Conservation (phyloP, 1,284 basidiomycete genomes). For the Cystodermella granulosa region DNA sequence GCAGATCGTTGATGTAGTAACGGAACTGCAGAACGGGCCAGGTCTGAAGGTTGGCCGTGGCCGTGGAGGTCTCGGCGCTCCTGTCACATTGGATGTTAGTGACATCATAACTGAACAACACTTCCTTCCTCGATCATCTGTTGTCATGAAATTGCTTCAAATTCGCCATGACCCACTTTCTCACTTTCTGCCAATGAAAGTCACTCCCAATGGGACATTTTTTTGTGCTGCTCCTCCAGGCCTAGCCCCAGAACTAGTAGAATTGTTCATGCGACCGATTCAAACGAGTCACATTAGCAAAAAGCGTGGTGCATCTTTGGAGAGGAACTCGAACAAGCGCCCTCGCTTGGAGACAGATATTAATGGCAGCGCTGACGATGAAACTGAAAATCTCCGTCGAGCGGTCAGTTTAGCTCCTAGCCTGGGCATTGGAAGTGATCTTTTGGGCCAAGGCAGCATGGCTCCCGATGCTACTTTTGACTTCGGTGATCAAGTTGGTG, state of each 20-base stretch:
- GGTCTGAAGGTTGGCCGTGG: conserved; percentile 53
- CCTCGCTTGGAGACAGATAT: conserved; percentile 49
- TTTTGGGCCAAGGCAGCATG: conserved; percentile 48
- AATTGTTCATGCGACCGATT: conserved; percentile 80
- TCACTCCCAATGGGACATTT: conserved; percentile 64
- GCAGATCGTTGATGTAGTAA: conserved; percentile 77
- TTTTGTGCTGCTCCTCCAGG: conserved; percentile 80
- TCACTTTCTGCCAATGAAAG: conserved; percentile 79
- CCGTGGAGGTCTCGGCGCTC: conserved; percentile 53
- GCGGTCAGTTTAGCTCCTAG: conserved; percentile 60
- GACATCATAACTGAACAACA: conserved; percentile 73
- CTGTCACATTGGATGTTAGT: conserved; percentile 62
- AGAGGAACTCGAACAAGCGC: conserved; percentile 59
- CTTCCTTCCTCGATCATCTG: conserved; percentile 77
- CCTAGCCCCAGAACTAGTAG: conserved; percentile 72
- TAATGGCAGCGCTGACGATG: conserved; percentile 41
- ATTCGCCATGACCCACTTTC: conserved; percentile 81
- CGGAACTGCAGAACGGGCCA: conserved; percentile 73
- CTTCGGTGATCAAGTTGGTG: conserved; percentile 51
- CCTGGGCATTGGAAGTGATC: conserved; percentile 49
- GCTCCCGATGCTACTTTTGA: conserved; percentile 54
- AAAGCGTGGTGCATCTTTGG: conserved; percentile 51
- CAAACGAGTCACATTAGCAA: conserved; percentile 44
- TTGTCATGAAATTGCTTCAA: conserved; percentile 76
- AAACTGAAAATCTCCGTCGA: conserved; percentile 66